Evolutionary conservation across 768 basidiomycete genomes (phyloP).

Genomic region (Trametes cubensis): DNA sequence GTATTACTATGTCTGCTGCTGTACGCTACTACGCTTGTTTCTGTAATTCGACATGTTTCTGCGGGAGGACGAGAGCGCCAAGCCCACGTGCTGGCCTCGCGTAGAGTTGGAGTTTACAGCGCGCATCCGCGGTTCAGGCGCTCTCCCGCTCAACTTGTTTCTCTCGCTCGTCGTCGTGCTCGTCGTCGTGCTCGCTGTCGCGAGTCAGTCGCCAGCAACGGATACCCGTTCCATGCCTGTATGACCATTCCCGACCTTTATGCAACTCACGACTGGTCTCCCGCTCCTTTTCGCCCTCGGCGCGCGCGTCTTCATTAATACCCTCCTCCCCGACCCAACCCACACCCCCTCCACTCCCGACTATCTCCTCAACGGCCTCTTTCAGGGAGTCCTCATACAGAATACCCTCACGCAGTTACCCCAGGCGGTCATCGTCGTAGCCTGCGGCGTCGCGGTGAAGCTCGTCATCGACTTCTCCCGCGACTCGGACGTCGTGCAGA

Average conservation of each 20-base stretch:
- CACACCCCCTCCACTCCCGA: constrained; percentile 51
- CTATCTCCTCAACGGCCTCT: constrained; percentile 67
- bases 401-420: constrained; percentile 60
- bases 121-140: neutral
- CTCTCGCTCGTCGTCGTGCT: constrained; percentile 21
- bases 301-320: constrained; percentile 68
- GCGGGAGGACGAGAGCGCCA: neutral
- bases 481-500: constrained; percentile 55
- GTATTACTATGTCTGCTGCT: constrained; percentile 15
- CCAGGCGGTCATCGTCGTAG: constrained; percentile 57
- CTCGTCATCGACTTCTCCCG: constrained; percentile 65
- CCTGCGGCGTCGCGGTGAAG: constrained; percentile 59
- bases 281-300: constrained; percentile 76
- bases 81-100: constrained; percentile 22
- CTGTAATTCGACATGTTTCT: constrained; percentile 12
- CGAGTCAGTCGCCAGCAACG: constrained; percentile 25
- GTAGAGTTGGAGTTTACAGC: constrained; percentile 12
- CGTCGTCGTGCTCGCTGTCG: constrained; percentile 21
- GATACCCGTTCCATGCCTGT: constrained; percentile 23
- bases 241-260: constrained; percentile 32
- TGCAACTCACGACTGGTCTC: constrained; percentile 57
- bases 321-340: constrained; percentile 43
- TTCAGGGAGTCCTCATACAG: constrained; percentile 77
- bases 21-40: constrained; percentile 21
- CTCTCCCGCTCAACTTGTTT: constrained; percentile 7